Conservation (phyloP, 805 yeast species). For the Monosporozyma aerobia region DNA sequence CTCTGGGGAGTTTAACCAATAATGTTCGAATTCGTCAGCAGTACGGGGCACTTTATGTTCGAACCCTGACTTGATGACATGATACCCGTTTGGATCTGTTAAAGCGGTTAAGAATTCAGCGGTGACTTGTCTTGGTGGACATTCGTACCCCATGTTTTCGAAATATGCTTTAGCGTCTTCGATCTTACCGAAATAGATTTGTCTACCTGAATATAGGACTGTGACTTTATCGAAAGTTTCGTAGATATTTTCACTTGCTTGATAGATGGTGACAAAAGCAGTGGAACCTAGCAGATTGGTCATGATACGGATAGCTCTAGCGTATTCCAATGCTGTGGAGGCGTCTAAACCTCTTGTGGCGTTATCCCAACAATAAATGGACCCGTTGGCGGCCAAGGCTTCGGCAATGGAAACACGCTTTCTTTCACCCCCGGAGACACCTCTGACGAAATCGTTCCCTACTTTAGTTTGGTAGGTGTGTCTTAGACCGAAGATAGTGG, state of each 20-base stretch:
- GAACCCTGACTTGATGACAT: slow-evolving; percentile 32
- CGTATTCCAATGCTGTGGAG: slow-evolving; percentile 58
- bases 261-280: slow-evolving; percentile 52
- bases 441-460: slow-evolving; percentile 45
- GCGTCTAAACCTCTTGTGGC: slow-evolving; percentile 61
- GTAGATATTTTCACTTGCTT: slow-evolving; percentile 49
- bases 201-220: slow-evolving; percentile 43
- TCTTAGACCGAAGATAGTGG: slow-evolving; percentile 42
- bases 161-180: slow-evolving; percentile 42
- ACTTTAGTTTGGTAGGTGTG: slow-evolving; percentile 48
- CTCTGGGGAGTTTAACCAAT: slow-evolving; percentile 37
- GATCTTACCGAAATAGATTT: slow-evolving; percentile 49
- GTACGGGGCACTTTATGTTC: slow-evolving; percentile 45
- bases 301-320: slow-evolving; percentile 47
- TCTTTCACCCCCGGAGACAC: slow-evolving; percentile 71
- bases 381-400: slow-evolving; percentile 43
- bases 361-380: slow-evolving; percentile 49
- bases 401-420: slow-evolving; percentile 70
- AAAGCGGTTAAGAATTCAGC: slow-evolving; percentile 55
- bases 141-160: slow-evolving; percentile 45
- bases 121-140: slow-evolving; percentile 51
- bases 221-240: slow-evolving; percentile 45
- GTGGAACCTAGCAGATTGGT: slow-evolving; percentile 43
- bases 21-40: slow-evolving; percentile 46
- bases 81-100: slow-evolving; percentile 47